Percentiles rank a stretch among this genome's conserved stretches.
phyloP scores from a whole-genome alignment of 768 basidiomycete species.

The Leccinum disarticulatum region DNA sequence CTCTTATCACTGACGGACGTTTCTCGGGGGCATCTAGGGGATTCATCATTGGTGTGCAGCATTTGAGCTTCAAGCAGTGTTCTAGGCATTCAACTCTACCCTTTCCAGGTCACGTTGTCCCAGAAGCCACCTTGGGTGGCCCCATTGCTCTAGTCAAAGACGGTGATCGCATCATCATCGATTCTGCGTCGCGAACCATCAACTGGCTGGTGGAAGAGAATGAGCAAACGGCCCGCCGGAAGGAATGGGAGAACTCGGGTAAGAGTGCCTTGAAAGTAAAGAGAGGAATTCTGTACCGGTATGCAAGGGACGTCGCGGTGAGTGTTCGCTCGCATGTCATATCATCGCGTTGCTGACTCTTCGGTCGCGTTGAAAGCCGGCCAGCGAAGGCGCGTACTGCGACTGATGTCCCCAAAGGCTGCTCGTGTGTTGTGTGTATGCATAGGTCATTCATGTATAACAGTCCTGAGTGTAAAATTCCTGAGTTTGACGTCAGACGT shows the following conservation, averaged over 20 bases:
- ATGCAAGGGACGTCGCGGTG: conserved; percentile 85
- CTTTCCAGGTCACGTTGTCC: conserved; percentile 53
- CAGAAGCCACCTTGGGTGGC: conserved; percentile 74
- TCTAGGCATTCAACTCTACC: conserved; percentile 39
- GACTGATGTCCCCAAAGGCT: conserved; percentile 45
- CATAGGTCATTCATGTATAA: conserved; percentile 6
- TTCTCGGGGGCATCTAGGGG: conserved; percentile 82
- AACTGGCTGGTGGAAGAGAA: conserved; percentile 72
- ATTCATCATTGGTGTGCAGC: conserved; percentile 52
- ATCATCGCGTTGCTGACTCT: conserved; percentile 6
- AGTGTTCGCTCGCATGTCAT: conserved; percentile 34
- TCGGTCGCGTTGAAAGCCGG: conserved; percentile 51
- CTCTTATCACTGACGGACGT: conserved; percentile 85
- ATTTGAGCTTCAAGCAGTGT: conserved; percentile 4
- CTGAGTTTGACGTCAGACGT: not conserved
- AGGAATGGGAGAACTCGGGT: conserved; percentile 69
- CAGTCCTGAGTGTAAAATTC: not conserved
- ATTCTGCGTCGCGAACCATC: conserved; percentile 62
- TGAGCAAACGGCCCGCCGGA: conserved; percentile 58
- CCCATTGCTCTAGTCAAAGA: conserved; percentile 87
- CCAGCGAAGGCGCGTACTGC: conserved; percentile 78
- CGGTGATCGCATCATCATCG: conserved; percentile 77
- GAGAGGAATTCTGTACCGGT: conserved; percentile 75
- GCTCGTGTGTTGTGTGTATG: conserved; percentile 3
- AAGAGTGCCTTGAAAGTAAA: conserved; percentile 64